Evolutionary conservation across 2,329 filamentous ascomycete species (phyloP).

Genomic region (Akanthomyces dipterigenus): DNA sequence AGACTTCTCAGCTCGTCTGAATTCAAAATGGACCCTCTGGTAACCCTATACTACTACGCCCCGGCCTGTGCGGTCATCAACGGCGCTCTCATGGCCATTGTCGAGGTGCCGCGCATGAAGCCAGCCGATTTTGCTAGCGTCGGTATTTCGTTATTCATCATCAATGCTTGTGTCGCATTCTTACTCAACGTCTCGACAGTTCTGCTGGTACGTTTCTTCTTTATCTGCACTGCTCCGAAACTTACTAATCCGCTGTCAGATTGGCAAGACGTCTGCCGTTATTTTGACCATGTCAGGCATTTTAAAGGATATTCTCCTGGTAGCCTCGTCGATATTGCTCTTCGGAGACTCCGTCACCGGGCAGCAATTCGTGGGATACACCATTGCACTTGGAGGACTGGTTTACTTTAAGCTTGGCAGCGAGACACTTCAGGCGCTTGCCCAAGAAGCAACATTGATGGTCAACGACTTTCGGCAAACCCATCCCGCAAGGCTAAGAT

Average conservation of each 20-base stretch:
- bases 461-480: neutral
- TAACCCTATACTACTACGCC: constrained; percentile 86
- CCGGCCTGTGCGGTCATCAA: constrained; percentile 81
- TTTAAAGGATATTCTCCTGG: constrained; percentile 80
- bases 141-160: constrained; percentile 63
- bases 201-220: constrained; percentile 59
- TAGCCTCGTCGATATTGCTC: constrained; percentile 72
- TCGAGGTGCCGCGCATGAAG: constrained; percentile 64
- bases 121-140: constrained; percentile 67
- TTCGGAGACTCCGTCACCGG: constrained; percentile 69
- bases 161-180: constrained; percentile 74
- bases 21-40: constrained; percentile 87
- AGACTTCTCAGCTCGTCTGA: constrained; percentile 73
- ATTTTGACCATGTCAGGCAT: constrained; percentile 83
- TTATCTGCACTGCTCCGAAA: neutral
- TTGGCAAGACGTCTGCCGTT: constrained; percentile 80
- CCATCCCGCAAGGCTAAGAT: neutral
- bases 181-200: constrained; percentile 80
- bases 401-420: constrained; percentile 73
- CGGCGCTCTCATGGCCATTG: constrained; percentile 62
- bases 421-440: neutral
- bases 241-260: constrained; percentile 44
- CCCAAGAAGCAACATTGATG: neutral
- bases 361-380: constrained; percentile 79
- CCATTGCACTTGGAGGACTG: constrained; percentile 71